Base-by-base conservation (phyloP, 2,329 filamentous ascomycete genomes). In the Fusarium sp. region DNA sequence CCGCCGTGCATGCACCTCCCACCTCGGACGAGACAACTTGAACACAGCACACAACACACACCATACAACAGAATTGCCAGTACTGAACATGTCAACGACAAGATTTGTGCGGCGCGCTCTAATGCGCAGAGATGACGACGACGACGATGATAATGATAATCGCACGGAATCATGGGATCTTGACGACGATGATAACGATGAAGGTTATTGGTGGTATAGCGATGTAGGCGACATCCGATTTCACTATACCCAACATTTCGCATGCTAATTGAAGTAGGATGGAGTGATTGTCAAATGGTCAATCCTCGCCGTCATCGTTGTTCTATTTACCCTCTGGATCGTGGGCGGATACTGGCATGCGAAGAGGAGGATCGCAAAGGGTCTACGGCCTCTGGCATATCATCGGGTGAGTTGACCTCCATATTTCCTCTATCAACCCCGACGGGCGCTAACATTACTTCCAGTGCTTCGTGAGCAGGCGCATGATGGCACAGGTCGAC, bases 301-400 rank as follows among this genome's bases (percentile, higher is more conserved):
- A 56, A 83, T 96, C 69, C 90, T 95, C 79, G 88, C 89, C 69
- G 84, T 86, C 71, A 80, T 96, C 74, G 85, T 94, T 76, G 68
- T 87, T 65, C 65, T 91, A 69, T 83, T 94, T 78, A 81, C 90
- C 62, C 77, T 86, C 48, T 94, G 91, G 86, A 85, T 95, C 77
- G 75, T 94, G 64, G 86, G 90, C 68, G 93, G 93, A 70, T 93
- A 93, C 81, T 83, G 89, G 56, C 94, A 96, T 82, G 94, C 93
- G 54, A 90, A 90, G 80, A 83, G 84, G 54, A 88, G 94, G 56
- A 86, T 95, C 73, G 86, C 85, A 70, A 92, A 91, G 81, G 93
- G 93, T 2, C 84, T 91, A 41, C 85, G 86, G 20, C 92, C 93
- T 18, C 83, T 95, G 39, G 83, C 82, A 71, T 96, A 96, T 80